Base-by-base conservation (phyloP, 208 protist genomes). In the Leishmania amazonensis region DNA sequence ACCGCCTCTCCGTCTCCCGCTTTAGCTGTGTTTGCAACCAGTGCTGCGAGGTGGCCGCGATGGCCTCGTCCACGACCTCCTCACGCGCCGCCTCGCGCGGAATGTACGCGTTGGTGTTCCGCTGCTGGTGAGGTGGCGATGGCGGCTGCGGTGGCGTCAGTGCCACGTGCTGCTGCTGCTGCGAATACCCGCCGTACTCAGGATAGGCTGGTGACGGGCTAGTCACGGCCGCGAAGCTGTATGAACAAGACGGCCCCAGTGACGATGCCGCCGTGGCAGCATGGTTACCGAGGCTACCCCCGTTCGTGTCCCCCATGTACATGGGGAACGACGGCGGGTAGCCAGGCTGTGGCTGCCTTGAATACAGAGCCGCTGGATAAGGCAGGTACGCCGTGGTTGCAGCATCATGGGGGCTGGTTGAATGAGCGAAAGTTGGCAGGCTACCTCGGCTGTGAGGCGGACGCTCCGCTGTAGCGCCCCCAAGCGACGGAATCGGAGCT, bases 11-110 rank as follows among this genome's bases (percentile, higher is more conserved):
- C 13, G 78, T 68, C 72, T 83, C 83, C 13, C 67, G 75, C 19
- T 42, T 80, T 67, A 81, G 79, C 47, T 94, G 91, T 60, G 85
- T 85, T 68, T 87, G 80, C 70, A 87, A 71, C 88, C 88, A 91
- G 67, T 91, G 84, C 60, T 92, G 85, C 31, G 84, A 83, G 0
- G 88, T 79, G 42, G 76, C n/a, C 49, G 86, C 83, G 79, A 92
- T 89, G 38, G 83, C 87, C 58, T 81, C 83, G 42, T 91, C 83
- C 45, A 85, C 88, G 17, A 83, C 88, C 45, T 85, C 89, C 83
- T 92, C 91, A 65, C 91, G 91, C 31, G 74, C 75, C 6, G 70
- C 42, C 68, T 87, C 81, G 38, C 73, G 75, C 24, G 84, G 64
- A 17, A 86, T 51, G 38, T 68, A 81, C 35, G 60, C 70, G 49